phyloP scores from a whole-genome alignment of 2,329 filamentous ascomycete species.

The Pyrenochaeta sp. region DNA sequence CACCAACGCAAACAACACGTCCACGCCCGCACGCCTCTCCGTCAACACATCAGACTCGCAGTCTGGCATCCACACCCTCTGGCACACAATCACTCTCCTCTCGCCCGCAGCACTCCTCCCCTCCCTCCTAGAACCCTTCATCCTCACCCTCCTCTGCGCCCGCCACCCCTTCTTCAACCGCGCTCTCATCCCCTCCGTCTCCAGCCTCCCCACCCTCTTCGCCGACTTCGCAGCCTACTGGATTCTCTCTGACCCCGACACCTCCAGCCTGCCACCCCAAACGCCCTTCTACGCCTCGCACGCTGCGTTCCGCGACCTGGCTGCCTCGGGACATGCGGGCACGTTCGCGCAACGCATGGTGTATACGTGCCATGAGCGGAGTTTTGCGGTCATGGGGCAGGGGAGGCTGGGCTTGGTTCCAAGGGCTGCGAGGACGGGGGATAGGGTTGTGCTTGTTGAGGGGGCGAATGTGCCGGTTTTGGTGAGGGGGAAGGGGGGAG shows the following conservation, averaged over 20 bases:
- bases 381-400: not conserved
- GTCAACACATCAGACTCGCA: not conserved
- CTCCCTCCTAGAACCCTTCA: too few species aligned
- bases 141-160: not conserved
- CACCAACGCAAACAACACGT: not conserved
- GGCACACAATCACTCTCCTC: not conserved
- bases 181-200: not conserved
- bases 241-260: not conserved
- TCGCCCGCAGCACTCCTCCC: too few species aligned
- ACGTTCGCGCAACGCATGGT: not conserved
- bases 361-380: not conserved
- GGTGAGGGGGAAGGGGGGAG: not conserved
- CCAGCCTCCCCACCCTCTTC: not conserved
- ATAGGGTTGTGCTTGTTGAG: not conserved
- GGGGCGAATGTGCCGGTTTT: not conserved
- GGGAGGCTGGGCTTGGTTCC: not conserved
- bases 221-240: conserved; percentile 1
- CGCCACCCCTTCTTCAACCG: not conserved
- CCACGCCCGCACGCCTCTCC: not conserved
- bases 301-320: not conserved
- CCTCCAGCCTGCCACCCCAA: not conserved
- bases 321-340: not conserved
- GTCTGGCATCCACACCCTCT: not conserved
- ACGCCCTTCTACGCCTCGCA: not conserved
- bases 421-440: not conserved